Percentiles rank a stretch among this genome's conserved stretches.
Evolutionary conservation across 1,284 basidiomycete genomes (phyloP).

Genomic region (Cutaneotrichosporon sp.): DNA sequence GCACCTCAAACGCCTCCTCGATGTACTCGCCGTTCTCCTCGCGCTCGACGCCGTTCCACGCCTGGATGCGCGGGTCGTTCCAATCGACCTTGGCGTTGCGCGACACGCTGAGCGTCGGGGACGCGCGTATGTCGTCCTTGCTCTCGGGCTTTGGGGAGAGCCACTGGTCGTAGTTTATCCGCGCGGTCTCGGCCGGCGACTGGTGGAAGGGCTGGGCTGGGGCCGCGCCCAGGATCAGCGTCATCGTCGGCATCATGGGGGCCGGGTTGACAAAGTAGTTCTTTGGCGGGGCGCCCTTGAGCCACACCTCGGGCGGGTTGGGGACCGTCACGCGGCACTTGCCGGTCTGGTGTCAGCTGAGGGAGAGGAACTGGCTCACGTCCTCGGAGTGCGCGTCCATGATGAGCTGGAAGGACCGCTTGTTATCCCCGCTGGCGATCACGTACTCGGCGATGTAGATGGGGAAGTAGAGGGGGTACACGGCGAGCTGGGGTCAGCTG

Average conservation of each 20-base stretch:
- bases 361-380: conserved; percentile 22
- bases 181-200: conserved; percentile 9
- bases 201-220: conserved; percentile 8
- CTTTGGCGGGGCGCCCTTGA: conserved; percentile 30
- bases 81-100: conserved; percentile 33
- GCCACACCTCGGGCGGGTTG: conserved; percentile 33
- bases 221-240: conserved; percentile 24
- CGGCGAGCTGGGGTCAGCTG: conserved; percentile 37
- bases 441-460: conserved; percentile 51
- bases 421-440: conserved; percentile 27
- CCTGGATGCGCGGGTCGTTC: conserved; percentile 44
- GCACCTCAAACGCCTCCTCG: conserved; percentile 29
- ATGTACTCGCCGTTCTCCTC: conserved; percentile 42
- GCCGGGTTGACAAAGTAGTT: conserved; percentile 45
- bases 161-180: conserved; percentile 31
- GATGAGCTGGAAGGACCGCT: conserved; percentile 36
- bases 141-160: conserved; percentile 35
- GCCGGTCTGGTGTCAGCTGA: conserved; percentile 22
- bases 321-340: conserved; percentile 42
- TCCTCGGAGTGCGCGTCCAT: conserved; percentile 48
- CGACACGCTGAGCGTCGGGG: conserved; percentile 32
- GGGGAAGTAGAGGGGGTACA: conserved; percentile 52
- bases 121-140: conserved; percentile 25
- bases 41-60: conserved; percentile 37
- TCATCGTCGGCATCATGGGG: conserved; percentile 35